Conservation (phyloP, 2,329 filamentous ascomycete genomes). For the Paecilomyces sp. region DNA sequence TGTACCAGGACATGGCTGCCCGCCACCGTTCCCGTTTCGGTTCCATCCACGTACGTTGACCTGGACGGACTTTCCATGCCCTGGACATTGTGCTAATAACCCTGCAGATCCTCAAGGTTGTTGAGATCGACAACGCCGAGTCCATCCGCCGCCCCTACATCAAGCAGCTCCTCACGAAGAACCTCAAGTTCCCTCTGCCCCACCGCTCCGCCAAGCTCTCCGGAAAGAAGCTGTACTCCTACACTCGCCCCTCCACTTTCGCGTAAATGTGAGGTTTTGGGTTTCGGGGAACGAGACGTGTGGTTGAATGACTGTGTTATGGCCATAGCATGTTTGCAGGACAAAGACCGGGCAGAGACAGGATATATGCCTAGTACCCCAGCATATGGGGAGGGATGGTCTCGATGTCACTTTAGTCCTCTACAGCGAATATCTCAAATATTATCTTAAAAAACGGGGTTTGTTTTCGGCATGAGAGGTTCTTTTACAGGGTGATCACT, state of each 20-base stretch:
- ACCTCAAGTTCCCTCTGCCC: constrained; percentile 96
- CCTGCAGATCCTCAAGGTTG: constrained; percentile 87
- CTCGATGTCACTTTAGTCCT: constrained; percentile 34
- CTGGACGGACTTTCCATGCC: background rate
- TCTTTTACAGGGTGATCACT: too few species aligned
- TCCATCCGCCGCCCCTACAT: constrained; percentile 98
- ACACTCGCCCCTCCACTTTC: constrained; percentile 93
- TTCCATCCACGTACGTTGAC: constrained; percentile 83
- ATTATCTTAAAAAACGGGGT: constrained; percentile 32
- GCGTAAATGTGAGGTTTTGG: constrained; percentile 60
- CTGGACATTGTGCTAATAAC: constrained; percentile 7
- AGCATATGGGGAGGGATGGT: constrained; percentile 26
- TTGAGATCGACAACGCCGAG: constrained; percentile 90
- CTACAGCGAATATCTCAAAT: constrained; percentile 32
- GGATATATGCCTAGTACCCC: constrained; percentile 27
- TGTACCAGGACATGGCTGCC: constrained; percentile 99
- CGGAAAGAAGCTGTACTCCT: constrained; percentile 86
- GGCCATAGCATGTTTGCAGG: constrained; percentile 36
- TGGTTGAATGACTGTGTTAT: constrained; percentile 36
- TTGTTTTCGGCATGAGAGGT: constrained; percentile 10
- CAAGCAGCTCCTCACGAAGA: constrained; percentile 93
- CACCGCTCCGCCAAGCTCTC: constrained; percentile 82
- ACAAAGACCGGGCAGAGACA: constrained; percentile 26
- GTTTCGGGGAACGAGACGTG: constrained; percentile 29
- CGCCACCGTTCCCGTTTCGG: constrained; percentile 97